A percentile compares a stretch with the other conserved stretches of the same genome.
Conservation (phyloP, 2,329 filamentous ascomycete genomes). For the Penicillium verrucosum region DNA sequence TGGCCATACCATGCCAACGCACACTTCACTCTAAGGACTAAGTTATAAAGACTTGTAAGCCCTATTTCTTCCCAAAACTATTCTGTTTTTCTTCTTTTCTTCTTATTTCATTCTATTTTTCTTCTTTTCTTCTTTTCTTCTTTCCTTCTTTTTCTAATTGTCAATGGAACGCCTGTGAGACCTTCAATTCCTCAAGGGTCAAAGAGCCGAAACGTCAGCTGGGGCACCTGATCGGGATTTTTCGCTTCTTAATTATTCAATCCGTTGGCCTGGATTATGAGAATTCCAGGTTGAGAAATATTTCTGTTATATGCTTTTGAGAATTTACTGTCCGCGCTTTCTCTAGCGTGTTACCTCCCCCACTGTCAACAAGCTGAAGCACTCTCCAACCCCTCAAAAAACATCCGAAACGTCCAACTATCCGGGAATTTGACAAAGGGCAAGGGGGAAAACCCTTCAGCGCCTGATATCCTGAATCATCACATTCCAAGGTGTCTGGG, state of each 20-base stretch:
- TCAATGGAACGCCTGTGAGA: constrained; percentile 11
- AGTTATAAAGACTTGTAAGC: neutral
- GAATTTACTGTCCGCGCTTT: neutral
- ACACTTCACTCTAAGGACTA: neutral
- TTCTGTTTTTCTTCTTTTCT: neutral
- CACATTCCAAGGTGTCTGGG: constrained; percentile 8
- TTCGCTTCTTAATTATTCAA: neutral
- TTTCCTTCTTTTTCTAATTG: neutral
- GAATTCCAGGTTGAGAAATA: neutral
- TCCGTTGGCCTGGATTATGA: neutral
- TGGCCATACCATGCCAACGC: constrained; percentile 10
- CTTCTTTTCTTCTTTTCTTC: neutral
- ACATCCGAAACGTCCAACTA: neutral
- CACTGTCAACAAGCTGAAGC: neutral
- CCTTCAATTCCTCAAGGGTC: constrained; percentile 11
- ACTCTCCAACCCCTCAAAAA: neutral
- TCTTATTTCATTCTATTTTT: neutral
- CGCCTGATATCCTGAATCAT: neutral
- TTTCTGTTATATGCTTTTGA: neutral
- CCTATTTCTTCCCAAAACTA: neutral
- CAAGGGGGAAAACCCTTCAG: constrained; percentile 1
- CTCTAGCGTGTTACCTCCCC: neutral
- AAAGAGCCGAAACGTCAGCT: constrained; percentile 11
- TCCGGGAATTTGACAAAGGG: constrained; percentile 9
- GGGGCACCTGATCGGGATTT: constrained; percentile 5